These are phyloP conservation scores for Flaveria robusta DNA, from an alignment of 129 eudicot species.

Conservation along the genomic window DNA sequence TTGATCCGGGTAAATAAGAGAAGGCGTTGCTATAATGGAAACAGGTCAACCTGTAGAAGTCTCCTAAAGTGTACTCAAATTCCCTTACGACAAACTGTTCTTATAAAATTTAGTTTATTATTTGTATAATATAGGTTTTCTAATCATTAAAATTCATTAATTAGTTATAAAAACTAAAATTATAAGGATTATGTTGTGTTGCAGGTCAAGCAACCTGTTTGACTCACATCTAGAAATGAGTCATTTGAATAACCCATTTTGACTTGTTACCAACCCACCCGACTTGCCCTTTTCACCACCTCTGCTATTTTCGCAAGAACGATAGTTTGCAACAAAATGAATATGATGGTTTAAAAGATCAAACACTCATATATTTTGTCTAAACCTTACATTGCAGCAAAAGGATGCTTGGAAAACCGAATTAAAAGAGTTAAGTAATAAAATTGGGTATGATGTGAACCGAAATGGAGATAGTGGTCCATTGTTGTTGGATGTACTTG, in stretches of 20 bases:
- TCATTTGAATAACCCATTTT: slow-evolving; percentile 1
- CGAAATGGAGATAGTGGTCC: slow-evolving; percentile 94
- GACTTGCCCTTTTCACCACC: background rate
- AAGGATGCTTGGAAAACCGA: slow-evolving; percentile 94
- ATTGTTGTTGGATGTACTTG: slow-evolving; percentile 86
- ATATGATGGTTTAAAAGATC: background rate
- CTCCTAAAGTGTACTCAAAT: background rate
- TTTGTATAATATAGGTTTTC: background rate
- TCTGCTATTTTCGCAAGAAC: slow-evolving; percentile 1
- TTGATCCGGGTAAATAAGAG: background rate
- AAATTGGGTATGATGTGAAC: slow-evolving; percentile 77
- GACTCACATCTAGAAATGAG: background rate
- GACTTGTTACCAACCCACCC: background rate
- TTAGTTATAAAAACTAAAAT: background rate
- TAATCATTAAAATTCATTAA: background rate
- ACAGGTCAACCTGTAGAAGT: background rate
- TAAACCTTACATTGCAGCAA: slow-evolving; percentile 54
- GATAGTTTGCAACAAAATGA: background rate
- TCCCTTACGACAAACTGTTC: background rate
- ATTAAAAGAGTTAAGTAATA: slow-evolving; percentile 78
- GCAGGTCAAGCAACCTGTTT: background rate
- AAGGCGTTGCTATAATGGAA: background rate
- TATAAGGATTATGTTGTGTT: background rate
- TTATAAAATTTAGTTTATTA: background rate
- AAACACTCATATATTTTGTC: background rate